Percentiles rank a stretch among this genome's conserved stretches.
Conservation (phyloP, 371 early-diverging fungal genomes). For the Mucor ambiguus region DNA sequence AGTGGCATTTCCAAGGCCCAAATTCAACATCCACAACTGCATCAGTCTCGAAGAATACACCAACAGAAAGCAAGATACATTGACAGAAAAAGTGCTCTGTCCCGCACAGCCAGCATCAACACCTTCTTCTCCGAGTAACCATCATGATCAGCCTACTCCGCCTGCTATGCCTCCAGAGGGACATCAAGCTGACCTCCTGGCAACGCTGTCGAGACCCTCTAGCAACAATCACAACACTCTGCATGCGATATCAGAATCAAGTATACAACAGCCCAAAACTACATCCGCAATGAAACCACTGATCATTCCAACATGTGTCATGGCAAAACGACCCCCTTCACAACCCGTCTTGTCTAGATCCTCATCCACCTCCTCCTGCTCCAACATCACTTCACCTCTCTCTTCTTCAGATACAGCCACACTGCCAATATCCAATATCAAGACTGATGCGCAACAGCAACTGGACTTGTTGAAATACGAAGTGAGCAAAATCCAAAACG, state of each 20-base stretch:
- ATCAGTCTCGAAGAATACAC: slow-evolving; percentile 8
- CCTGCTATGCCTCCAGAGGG: neutral
- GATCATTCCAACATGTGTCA: neutral
- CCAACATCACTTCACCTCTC: neutral
- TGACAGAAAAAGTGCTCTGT: neutral
- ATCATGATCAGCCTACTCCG: neutral
- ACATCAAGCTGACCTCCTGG: neutral
- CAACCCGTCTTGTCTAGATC: neutral
- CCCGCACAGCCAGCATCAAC: neutral
- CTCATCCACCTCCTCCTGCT: neutral
- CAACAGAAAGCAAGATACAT: neutral
- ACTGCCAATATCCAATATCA: neutral
- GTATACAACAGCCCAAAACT: neutral
- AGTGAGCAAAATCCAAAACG: neutral
- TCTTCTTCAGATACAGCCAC: neutral
- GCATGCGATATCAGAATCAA: neutral
- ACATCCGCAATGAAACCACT: neutral
- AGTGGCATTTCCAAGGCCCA: slow-evolving; percentile 28
- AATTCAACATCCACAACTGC: slow-evolving; percentile 3
- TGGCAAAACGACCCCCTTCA: neutral
- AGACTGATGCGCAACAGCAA: neutral
- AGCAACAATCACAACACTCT: neutral
- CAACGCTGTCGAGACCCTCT: neutral
- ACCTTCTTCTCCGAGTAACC: too few species aligned
- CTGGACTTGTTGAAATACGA: neutral